These are phyloP conservation scores for Cercospora beticola DNA, from an alignment of 2,329 filamentous ascomycete genomes.

Conservation along the genomic window DNA sequence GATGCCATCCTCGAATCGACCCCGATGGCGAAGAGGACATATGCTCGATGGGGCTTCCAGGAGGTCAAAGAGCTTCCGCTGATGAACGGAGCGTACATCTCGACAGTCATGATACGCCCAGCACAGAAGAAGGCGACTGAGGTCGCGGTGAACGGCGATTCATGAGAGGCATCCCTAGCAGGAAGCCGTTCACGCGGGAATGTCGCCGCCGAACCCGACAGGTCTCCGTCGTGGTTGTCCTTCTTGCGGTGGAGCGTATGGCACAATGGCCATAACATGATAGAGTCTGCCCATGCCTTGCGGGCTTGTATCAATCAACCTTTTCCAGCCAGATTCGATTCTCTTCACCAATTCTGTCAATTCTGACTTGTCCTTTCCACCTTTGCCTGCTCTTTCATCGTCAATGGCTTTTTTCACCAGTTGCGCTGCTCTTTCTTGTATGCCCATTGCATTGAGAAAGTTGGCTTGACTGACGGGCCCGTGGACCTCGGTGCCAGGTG, in stretches of 20 bases:
- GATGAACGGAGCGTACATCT: slow-evolving; percentile 11
- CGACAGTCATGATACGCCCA: slow-evolving; percentile 11
- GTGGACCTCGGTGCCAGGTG: slow-evolving; percentile 82
- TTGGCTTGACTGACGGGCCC: slow-evolving; percentile 82
- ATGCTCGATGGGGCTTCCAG: slow-evolving; percentile 12
- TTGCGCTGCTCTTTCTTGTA: slow-evolving; percentile 71
- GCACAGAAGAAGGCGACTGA: neutral
- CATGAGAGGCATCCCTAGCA: neutral
- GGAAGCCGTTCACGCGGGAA: slow-evolving; percentile 24
- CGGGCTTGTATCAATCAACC: slow-evolving; percentile 78
- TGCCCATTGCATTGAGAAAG: slow-evolving; percentile 80
- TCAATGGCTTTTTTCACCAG: slow-evolving; percentile 54
- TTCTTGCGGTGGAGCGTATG: slow-evolving; percentile 53
- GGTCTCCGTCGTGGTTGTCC: slow-evolving; percentile 71
- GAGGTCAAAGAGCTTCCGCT: neutral
- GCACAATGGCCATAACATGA: slow-evolving; percentile 87
- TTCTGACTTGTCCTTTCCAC: slow-evolving; percentile 41
- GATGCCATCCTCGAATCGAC: slow-evolving; percentile 13
- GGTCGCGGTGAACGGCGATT: neutral
- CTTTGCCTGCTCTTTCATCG: slow-evolving; percentile 35
- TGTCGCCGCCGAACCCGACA: slow-evolving; percentile 84
- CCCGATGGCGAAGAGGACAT: slow-evolving; percentile 5
- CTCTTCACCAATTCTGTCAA: slow-evolving; percentile 55
- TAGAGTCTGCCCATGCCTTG: slow-evolving; percentile 93
- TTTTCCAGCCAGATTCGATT: slow-evolving; percentile 72